These are phyloP conservation scores for Chloranthus sessilifolius DNA, from an alignment of 164 flowering plant genomes.

Conservation along the genomic window DNA sequence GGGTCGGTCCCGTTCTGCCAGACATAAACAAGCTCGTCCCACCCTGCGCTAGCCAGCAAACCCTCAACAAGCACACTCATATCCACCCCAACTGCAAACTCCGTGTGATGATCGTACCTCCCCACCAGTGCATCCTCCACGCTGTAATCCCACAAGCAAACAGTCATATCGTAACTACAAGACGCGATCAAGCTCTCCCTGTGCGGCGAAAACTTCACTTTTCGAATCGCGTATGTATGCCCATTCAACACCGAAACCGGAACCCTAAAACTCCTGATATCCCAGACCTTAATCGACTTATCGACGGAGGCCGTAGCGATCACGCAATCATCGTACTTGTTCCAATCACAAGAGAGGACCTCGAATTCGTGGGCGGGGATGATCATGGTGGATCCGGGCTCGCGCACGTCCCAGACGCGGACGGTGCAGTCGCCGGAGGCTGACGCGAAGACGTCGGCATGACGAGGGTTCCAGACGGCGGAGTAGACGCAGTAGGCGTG, in stretches of 20 bases:
- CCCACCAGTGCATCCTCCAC: conserved; percentile 79
- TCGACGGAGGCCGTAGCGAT: conserved; percentile 78
- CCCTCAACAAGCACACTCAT: conserved; percentile 98
- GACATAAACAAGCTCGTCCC: conserved; percentile 93
- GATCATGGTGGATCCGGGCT: conserved; percentile 69
- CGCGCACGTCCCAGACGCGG: conserved; percentile 91
- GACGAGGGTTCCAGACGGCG: conserved; percentile 84
- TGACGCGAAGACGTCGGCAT: conserved; percentile 86
- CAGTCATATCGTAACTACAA: conserved; percentile 93
- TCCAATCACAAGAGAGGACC: conserved; percentile 82
- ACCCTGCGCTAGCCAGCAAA: conserved; percentile 85
- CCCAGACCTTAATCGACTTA: conserved; percentile 82
- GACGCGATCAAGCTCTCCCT: conserved; percentile 44
- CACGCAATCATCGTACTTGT: conserved; percentile 76
- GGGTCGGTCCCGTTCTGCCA: conserved; percentile 98
- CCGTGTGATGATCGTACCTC: conserved; percentile 92
- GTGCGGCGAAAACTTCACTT: conserved; percentile 85
- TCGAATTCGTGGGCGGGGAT: conserved; percentile 81
- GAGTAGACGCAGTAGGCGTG: conserved; percentile 91
- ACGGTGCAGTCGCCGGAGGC: conserved; percentile 84
- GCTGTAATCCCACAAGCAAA: conserved; percentile 84
- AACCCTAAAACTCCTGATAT: conserved; percentile 45
- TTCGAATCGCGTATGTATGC: conserved; percentile 75
- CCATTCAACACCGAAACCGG: conserved; percentile 22
- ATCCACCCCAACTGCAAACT: conserved; percentile 91